Percentiles rank a stretch among this genome's conserved stretches.
phyloP scores from a whole-genome alignment of 1,139 yeast species.

The Pneumocystis wakefieldiae region DNA sequence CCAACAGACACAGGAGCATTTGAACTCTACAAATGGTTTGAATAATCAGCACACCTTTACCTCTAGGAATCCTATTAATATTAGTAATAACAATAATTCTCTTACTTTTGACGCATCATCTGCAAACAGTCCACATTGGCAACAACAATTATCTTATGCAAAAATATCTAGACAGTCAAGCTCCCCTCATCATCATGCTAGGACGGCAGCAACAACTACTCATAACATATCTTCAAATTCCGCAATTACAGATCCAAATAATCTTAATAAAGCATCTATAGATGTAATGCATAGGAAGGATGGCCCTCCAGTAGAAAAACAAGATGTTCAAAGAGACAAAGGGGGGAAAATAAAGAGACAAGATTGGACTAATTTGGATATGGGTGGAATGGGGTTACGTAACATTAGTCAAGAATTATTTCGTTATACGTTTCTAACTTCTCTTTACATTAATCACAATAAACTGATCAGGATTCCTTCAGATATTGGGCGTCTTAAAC shows the following conservation, averaged over 20 bases:
- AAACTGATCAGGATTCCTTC: constrained; percentile 54
- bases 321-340: background rate
- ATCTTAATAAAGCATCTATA: constrained; percentile 21
- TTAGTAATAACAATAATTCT: background rate
- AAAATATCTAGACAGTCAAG: constrained; percentile 60
- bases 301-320: constrained; percentile 18
- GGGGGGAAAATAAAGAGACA: constrained; percentile 10
- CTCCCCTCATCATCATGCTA: constrained; percentile 76
- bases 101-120: background rate
- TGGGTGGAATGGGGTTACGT: constrained; percentile 75
- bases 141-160: constrained; percentile 64
- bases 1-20: background rate
- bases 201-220: constrained; percentile 67
- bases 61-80: background rate
- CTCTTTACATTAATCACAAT: constrained; percentile 77
- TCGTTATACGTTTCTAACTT: constrained; percentile 71
- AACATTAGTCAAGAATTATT: constrained; percentile 59
- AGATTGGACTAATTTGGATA: constrained; percentile 80
- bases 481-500: constrained; percentile 52
- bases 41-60: background rate
- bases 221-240: constrained; percentile 29
- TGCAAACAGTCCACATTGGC: constrained; percentile 11
- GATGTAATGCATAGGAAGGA: constrained; percentile 33
- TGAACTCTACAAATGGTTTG: background rate
- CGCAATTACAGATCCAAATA: constrained; percentile 9